phyloP scores from a whole-genome alignment of 768 basidiomycete genomes.

The Coprinellus micaceus region DNA sequence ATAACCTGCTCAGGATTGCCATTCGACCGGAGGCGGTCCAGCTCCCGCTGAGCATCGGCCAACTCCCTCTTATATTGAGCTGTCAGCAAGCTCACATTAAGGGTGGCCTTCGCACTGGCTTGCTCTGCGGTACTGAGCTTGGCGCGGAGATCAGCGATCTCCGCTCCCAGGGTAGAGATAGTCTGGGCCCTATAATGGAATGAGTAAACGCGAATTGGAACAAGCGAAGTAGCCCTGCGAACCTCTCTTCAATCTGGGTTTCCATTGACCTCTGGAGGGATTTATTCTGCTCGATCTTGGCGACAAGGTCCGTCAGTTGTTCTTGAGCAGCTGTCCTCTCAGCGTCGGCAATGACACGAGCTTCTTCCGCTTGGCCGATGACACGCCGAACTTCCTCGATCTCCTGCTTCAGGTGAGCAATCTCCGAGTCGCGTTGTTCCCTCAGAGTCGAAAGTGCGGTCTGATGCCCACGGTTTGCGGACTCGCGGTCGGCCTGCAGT shows the following conservation, averaged over 20 bases:
- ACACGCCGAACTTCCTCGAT: constrained; percentile 9
- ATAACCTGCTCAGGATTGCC: constrained; percentile 55
- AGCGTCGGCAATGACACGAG: constrained; percentile 1
- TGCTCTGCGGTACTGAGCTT: constrained; percentile 55
- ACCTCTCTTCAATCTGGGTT: constrained; percentile 62
- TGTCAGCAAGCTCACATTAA: constrained; percentile 59
- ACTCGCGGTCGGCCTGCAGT: neutral
- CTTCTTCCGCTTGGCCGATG: neutral
- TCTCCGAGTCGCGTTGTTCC: neutral
- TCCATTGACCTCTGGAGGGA: constrained; percentile 64
- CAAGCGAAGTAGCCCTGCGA: constrained; percentile 15
- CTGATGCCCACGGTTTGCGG: neutral
- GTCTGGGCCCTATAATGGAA: constrained; percentile 42
- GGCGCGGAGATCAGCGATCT: constrained; percentile 39
- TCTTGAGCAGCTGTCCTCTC: constrained; percentile 53
- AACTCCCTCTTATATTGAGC: constrained; percentile 68
- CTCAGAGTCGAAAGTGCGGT: neutral
- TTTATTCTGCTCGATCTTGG: constrained; percentile 60
- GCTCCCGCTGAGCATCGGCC: constrained; percentile 53
- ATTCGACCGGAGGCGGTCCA: constrained; percentile 47
- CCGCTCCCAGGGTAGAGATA: constrained; percentile 33
- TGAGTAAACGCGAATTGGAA: constrained; percentile 6
- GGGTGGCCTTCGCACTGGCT: constrained; percentile 56
- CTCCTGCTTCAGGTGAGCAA: constrained; percentile 3
- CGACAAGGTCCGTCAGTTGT: constrained; percentile 55